phyloP scores from a whole-genome alignment of 2,329 filamentous ascomycete species.

The Fusarium odoratissimum region DNA sequence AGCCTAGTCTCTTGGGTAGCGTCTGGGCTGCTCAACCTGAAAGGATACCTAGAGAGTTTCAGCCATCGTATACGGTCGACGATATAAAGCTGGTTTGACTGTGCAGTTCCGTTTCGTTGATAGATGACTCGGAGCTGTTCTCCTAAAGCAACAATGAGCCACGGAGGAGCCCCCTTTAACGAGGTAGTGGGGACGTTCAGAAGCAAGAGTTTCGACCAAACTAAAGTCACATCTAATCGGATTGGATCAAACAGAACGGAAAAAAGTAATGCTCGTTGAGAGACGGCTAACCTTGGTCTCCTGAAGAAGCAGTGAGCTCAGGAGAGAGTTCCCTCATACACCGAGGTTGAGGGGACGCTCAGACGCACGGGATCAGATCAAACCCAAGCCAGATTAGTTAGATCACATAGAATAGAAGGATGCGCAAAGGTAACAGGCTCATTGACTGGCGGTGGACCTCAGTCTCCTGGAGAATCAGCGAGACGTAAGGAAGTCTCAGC shows the following conservation, averaged over 20 bases:
- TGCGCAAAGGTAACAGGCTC: fast-evolving
- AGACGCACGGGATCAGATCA: too few species aligned
- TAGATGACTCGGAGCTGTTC: background rate
- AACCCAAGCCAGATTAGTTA: background rate
- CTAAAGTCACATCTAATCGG: fast-evolving
- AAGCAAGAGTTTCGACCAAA: fast-evolving
- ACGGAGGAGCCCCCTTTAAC: too few species aligned
- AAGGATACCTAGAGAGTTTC: background rate
- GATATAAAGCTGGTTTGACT: fast-evolving
- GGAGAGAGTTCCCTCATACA: background rate
- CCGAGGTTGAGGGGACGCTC: too few species aligned
- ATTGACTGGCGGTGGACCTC: fast-evolving
- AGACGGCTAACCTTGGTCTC: fast-evolving
- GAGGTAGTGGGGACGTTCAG: background rate
- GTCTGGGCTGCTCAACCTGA: too few species aligned
- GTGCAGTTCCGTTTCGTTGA: fast-evolving
- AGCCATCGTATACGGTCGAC: fast-evolving
- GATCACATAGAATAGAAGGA: background rate
- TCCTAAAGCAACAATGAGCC: background rate
- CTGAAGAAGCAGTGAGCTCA: background rate
- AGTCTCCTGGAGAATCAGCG: background rate
- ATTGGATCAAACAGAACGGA: fast-evolving
- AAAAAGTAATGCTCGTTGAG: fast-evolving
- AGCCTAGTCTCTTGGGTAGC: background rate
- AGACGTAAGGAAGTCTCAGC: fast-evolving